A percentile compares a stretch with the other conserved stretches of the same genome.
Conservation (phyloP, 2,329 filamentous ascomycete species). For the Ceratocystis diversiconidia region DNA sequence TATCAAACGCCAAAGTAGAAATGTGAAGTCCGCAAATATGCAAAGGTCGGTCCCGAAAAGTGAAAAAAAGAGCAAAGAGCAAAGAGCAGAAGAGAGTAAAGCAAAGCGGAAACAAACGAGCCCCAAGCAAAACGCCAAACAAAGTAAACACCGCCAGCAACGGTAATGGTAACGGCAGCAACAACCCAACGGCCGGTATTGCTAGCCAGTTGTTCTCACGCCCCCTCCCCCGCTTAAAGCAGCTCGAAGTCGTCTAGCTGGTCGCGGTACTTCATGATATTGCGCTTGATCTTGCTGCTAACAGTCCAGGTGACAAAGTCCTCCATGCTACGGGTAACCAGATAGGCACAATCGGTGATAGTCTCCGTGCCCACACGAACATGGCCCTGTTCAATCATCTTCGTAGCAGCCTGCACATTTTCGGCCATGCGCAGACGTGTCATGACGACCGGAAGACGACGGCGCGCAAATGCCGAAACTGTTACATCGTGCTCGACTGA, state of each 20-base stretch:
- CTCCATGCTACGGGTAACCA: constrained; percentile 81
- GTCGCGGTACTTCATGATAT: constrained; percentile 87
- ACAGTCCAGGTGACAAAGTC: constrained; percentile 96
- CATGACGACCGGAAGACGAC: constrained; percentile 81
- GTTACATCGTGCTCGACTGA: constrained; percentile 80
- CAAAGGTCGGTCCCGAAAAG: constrained; percentile 2
- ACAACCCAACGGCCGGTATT: background rate
- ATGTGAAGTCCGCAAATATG: constrained; percentile 1
- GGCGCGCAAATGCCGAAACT: constrained; percentile 73
- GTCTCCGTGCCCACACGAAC: constrained; percentile 84
- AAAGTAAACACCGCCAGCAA: background rate
- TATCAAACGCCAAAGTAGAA: constrained; percentile 8
- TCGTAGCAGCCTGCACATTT: constrained; percentile 68
- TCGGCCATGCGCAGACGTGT: constrained; percentile 82
- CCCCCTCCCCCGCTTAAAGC: constrained; percentile 36
- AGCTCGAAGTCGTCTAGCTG: constrained; percentile 94
- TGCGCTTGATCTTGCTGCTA: constrained; percentile 91
- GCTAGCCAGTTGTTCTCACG: background rate
- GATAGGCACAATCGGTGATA: constrained; percentile 75
- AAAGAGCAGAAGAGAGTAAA: background rate
- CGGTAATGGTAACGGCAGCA: background rate
- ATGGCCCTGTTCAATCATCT: constrained; percentile 87
- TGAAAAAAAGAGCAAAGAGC: background rate
- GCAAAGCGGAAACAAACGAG: background rate
- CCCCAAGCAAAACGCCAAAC: background rate